Conservation (phyloP, 768 basidiomycete genomes). For the Boletus insuetus region DNA sequence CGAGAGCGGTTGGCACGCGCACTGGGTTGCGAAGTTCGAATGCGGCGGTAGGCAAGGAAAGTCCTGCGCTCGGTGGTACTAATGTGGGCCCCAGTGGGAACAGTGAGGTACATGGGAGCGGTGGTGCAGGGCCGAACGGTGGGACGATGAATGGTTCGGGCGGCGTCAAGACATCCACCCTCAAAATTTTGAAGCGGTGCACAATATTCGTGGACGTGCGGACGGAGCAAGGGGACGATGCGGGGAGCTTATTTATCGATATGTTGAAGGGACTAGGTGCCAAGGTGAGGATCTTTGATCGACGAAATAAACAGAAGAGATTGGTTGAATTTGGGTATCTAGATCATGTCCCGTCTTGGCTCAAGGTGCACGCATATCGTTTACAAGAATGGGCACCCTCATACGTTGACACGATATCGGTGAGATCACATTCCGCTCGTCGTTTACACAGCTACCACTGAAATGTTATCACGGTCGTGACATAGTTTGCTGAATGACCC, state of each 20-base stretch:
- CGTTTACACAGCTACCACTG: background rate
- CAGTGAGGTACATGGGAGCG: conserved; percentile 18
- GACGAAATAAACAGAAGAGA: background rate
- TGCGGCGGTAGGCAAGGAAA: conserved; percentile 21
- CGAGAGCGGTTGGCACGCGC: conserved; percentile 45
- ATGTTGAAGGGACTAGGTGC: conserved; percentile 82
- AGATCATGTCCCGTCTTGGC: conserved; percentile 66
- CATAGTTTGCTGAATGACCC: conserved; percentile 60
- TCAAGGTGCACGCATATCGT: conserved; percentile 81
- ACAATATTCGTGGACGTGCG: conserved; percentile 82
- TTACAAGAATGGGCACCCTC: conserved; percentile 77
- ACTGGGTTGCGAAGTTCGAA: conserved; percentile 46
- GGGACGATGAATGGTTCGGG: conserved; percentile 20
- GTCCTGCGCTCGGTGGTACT: conserved; percentile 31
- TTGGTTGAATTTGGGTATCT: background rate
- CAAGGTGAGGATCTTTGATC: conserved; percentile 46
- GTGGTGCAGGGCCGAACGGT: conserved; percentile 14
- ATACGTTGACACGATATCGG: conserved; percentile 73
- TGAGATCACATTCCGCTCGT: conserved; percentile 29
- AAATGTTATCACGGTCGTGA: background rate
- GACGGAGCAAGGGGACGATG: conserved; percentile 74
- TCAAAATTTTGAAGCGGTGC: conserved; percentile 68
- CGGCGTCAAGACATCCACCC: conserved; percentile 28
- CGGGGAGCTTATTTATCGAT: conserved; percentile 75
- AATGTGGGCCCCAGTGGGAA: conserved; percentile 28